Conservation (phyloP, 2,329 filamentous ascomycete species). For the Aureobasidium melanogenum region DNA sequence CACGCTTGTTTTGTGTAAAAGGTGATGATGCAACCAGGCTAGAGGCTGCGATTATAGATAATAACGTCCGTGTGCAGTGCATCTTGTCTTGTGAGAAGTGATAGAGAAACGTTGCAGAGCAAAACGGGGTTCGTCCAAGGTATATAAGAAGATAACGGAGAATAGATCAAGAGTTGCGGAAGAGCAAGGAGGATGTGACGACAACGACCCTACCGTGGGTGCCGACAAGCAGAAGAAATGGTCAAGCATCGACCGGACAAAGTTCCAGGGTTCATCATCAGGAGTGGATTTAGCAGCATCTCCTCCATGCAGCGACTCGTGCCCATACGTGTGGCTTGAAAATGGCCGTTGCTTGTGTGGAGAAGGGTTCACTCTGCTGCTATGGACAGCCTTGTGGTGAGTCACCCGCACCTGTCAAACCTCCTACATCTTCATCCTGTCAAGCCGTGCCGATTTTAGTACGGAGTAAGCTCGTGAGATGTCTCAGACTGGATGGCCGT, state of each 20-base stretch:
- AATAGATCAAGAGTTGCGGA: neutral
- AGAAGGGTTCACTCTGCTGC: neutral
- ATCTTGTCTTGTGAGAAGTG: neutral
- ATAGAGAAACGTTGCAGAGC: neutral
- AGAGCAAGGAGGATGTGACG: neutral
- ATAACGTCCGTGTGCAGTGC: neutral
- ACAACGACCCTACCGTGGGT: neutral
- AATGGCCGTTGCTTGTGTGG: neutral
- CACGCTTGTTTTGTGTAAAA: neutral
- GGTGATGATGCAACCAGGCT: conserved; percentile 1
- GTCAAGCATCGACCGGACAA: neutral
- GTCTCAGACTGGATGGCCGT: neutral
- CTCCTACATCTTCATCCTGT: neutral
- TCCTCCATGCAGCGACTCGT: neutral
- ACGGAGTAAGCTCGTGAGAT: neutral
- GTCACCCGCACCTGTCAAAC: neutral
- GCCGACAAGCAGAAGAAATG: neutral
- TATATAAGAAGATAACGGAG: neutral
- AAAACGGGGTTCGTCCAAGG: neutral
- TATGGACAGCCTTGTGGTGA: neutral
- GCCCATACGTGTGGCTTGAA: neutral
- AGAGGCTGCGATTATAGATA: neutral
- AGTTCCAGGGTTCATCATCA: conserved; percentile 1
- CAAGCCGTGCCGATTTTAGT: neutral
- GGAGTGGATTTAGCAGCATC: neutral